Base-by-base conservation (phyloP, 495 filamentous ascomycete species). In the Astrocystis sublimbata region DNA sequence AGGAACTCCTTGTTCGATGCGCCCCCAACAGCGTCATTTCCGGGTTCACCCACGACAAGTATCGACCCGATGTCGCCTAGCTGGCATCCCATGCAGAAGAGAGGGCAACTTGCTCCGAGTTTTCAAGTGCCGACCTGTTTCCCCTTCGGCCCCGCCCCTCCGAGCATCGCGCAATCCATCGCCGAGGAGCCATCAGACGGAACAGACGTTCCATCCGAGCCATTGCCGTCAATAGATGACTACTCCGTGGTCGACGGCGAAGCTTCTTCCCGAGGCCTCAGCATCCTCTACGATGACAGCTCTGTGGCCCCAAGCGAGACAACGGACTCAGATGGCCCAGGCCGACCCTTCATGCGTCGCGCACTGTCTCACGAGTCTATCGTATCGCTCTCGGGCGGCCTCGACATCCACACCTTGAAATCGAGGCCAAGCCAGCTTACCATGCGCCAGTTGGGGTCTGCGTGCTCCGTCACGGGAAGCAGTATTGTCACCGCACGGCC, bases 1-100 rank as follows among this genome's bases (percentile, higher is more conserved):
- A 83, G 87, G 13, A 86, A 86, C 21, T 89, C 91, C 0, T 76
- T 97, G 45, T 97, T 96, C 67, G 93, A 97, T 66, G 80, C 85
- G 6, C 52, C 52, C 19, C 71, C 50, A 76, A 82, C 33, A 58
- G 82, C 79, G 65, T 92, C 83, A 17, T 83, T 82, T 52, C 89
- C 92, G 1, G 89, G 85, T 0, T 96, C 90, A 26, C 92, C 92
- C 0, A 89, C 88, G 0, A 87, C 88, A 45, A 84, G 80, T 62
- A 75, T 84, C 2, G 83, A 85, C 31, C 83, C 88, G n/a, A 78
- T 79, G 56, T 85, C 84, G 26, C 83, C 85, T 5, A 67, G 70
- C 26, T 83, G 84, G 76, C 75, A 65, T 13, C 71, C 76, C 1
- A 71, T 74, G n/a, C 81, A 84, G 56, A 68, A 75, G 43, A 87